phyloP scores from a whole-genome alignment of 2,329 filamentous ascomycete genomes.

The Elsinoe necatrix region DNA sequence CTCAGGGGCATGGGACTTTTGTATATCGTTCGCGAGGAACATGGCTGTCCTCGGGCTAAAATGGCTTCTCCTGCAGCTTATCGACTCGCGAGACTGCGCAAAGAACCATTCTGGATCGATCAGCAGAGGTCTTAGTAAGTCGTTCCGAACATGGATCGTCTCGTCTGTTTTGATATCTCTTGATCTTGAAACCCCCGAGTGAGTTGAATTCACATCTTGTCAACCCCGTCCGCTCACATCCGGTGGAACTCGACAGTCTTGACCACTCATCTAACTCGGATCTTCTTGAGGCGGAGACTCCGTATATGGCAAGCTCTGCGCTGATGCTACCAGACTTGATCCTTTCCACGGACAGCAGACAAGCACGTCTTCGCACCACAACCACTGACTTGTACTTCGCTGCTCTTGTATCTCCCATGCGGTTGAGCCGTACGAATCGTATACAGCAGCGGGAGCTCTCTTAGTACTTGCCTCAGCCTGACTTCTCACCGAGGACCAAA shows the following conservation, averaged over 20 bases:
- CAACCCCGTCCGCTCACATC: background rate
- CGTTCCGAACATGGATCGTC: background rate
- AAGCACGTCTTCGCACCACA: background rate
- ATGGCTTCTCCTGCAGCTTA: background rate
- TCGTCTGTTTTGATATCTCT: background rate
- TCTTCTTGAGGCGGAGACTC: background rate
- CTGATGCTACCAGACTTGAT: background rate
- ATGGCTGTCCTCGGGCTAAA: background rate
- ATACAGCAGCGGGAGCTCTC: background rate
- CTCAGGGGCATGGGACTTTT: background rate
- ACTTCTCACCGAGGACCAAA: background rate
- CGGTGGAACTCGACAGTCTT: background rate
- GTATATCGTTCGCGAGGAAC: background rate
- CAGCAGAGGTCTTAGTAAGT: background rate
- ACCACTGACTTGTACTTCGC: background rate
- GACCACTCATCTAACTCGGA: background rate
- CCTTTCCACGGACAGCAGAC: background rate
- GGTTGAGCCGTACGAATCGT: background rate
- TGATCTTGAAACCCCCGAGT: background rate
- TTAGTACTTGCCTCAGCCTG: background rate
- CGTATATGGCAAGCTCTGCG: background rate
- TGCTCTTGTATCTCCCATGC: background rate
- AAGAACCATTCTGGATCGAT: background rate
- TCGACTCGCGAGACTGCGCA: background rate
- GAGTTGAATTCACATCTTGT: background rate